phyloP scores from a whole-genome alignment of 352 stramenopile genomes.

The Phytophthora meadii region DNA sequence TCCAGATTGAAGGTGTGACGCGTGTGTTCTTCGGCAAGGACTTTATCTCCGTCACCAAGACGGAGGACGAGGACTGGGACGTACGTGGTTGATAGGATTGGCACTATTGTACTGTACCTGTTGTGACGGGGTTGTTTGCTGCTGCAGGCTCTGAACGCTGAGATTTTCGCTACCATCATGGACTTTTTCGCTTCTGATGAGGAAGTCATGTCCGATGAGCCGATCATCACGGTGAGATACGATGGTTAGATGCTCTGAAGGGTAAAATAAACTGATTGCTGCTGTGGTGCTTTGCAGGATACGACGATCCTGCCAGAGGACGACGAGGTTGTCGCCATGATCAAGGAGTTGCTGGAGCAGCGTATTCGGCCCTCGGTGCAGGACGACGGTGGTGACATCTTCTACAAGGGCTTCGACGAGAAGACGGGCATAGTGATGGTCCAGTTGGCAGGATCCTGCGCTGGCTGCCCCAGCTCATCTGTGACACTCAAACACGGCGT shows the following conservation, averaged over 20 bases:
- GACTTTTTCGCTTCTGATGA: conserved; percentile 95
- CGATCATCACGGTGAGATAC: conserved; percentile 69
- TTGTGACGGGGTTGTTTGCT: not conserved
- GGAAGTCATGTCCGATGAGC: conserved; percentile 91
- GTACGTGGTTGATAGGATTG: conserved; percentile 47
- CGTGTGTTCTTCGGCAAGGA: conserved; percentile 98
- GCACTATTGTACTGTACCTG: not conserved
- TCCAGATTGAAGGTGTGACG: conserved; percentile 96
- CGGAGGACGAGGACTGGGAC: conserved; percentile 94
- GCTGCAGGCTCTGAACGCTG: conserved; percentile 74
- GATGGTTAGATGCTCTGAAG: not conserved
- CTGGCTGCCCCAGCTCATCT: conserved; percentile 96
- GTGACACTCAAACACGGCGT: conserved; percentile 99
- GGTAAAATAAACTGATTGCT: conserved; percentile 3
- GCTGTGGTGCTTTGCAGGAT: conserved; percentile 48
- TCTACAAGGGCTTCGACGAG: conserved; percentile 97
- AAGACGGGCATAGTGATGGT: conserved; percentile 92
- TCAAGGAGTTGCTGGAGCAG: conserved; percentile 99
- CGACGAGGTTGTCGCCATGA: conserved; percentile 99
- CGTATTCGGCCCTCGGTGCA: conserved; percentile 99
- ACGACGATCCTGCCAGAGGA: conserved; percentile 97
- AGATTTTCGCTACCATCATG: conserved; percentile 98
- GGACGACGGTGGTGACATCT: conserved; percentile 99
- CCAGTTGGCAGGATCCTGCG: conserved; percentile 96
- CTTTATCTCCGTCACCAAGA: conserved; percentile 99